Conservation (phyloP, 1,139 yeast genomes). For the Suhomyces bolitotheri region DNA sequence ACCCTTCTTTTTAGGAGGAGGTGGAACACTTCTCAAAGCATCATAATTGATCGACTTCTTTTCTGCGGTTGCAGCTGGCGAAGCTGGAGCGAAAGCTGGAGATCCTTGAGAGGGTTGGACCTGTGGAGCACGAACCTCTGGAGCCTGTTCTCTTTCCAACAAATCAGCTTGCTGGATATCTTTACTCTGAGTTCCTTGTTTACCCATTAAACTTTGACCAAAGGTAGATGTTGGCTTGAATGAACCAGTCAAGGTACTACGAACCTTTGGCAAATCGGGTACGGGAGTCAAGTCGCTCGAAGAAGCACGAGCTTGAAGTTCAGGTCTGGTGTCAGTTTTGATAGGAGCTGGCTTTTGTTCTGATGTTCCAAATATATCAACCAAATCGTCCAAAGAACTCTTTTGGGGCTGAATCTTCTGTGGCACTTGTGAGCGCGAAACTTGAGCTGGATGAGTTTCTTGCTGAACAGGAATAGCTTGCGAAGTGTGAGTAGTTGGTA, state of each 20-base stretch:
- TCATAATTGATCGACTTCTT: constrained; percentile 41
- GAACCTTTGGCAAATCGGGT: constrained; percentile 40
- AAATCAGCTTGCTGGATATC: constrained; percentile 22
- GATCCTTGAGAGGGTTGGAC: constrained; percentile 3
- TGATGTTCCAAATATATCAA: constrained; percentile 54
- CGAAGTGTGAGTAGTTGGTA: constrained; percentile 17
- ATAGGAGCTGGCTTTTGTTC: constrained; percentile 25
- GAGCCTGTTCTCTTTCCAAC: constrained; percentile 28
- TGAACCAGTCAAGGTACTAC: constrained; percentile 38
- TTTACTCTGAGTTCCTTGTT: constrained; percentile 19
- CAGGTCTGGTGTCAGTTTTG: constrained; percentile 18
- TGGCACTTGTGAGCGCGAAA: constrained; percentile 16
- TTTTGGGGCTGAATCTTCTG: constrained; percentile 31
- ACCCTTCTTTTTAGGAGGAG: constrained; percentile 37
- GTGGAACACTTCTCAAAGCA: constrained; percentile 51
- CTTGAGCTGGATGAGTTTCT: constrained; percentile 15
- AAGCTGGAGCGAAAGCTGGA: constrained; percentile 8
- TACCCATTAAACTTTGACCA: constrained; percentile 58
- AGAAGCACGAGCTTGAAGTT: constrained; percentile 28
- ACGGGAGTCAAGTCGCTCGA: constrained; percentile 41
- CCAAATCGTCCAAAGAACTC: constrained; percentile 68
- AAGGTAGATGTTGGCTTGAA: constrained; percentile 65
- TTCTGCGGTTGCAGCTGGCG: constrained; percentile 10
- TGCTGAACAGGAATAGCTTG: constrained; percentile 9
- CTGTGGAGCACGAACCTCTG: constrained; percentile 6